Base-by-base conservation (phyloP, 1,284 basidiomycete genomes). In the Ganoderma meredithae region DNA sequence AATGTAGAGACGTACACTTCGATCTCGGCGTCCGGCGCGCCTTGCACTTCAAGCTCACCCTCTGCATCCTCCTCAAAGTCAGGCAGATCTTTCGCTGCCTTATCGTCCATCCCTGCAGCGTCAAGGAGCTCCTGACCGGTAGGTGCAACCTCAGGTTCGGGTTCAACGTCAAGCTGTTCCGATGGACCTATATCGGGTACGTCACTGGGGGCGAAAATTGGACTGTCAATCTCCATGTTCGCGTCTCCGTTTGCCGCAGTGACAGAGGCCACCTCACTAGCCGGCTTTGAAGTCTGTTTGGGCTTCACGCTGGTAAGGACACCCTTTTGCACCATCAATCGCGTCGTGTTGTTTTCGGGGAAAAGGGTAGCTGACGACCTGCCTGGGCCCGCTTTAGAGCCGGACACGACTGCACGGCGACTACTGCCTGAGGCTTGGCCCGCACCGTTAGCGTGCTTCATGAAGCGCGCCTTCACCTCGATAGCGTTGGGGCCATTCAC, bases 31-130 rank as follows among this genome's bases (percentile, higher is more conserved):
- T 60, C 58, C 1, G n/a, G 39, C 19, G 58, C 58, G 22, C 39
- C 41, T 15, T 36, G 58, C n/a, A 49, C 69, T 56, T 69, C 75
- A 13, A 69, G 75, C 40, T 72, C 64, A 22, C 47, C 47, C n/a
- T 22, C 58, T 15, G 71, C 69, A 55, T 81, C 83, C 8, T 90
- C 88, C 67, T 90, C 87, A 70, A 86, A 91, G 72, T 89, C 88
- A 10, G 84, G 80, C 33, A 90, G 81, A 1, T 71, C 75, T 33
- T 81, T 81, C 1, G 73, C 79, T 49, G 79, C 81, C 33, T 77
- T 67, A 15, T 72, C 58, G 64, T 81, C 75, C 19, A 84, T 72
- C 15, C 86, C 86, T 22, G 85, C 85, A 55, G 86, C 69, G 62
- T 81, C 72, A 56, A 88, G 77, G 40, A 88, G 77, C 69, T 89